phyloP scores from a whole-genome alignment of 75 land plant genomes.

The Ceratopteris richardii region DNA sequence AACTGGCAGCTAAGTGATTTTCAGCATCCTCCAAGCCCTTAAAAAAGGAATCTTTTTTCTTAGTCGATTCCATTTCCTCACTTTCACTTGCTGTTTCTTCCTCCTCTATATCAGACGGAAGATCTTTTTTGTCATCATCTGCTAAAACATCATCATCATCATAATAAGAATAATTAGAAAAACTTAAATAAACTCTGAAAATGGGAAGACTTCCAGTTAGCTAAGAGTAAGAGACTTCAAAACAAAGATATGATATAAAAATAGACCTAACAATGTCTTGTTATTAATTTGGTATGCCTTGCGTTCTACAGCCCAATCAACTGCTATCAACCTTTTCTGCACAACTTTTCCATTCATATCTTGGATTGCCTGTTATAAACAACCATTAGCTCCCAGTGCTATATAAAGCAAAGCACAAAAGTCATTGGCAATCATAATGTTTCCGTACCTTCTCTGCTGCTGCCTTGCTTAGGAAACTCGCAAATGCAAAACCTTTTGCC shows the following conservation, averaged over 20 bases:
- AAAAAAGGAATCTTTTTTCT: not conserved
- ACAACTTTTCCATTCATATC: constrained; percentile 65
- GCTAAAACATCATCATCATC: not conserved
- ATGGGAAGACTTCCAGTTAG: not conserved
- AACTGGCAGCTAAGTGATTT: not conserved
- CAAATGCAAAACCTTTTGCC: constrained; percentile 93
- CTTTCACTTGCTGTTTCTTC: constrained; percentile 39
- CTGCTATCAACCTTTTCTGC: constrained; percentile 77
- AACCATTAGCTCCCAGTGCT: constrained; percentile 1
- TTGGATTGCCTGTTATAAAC: constrained; percentile 59
- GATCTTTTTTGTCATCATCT: not conserved
- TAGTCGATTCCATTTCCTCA: constrained; percentile 12
- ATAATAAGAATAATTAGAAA: not conserved
- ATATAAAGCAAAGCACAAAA: not conserved
- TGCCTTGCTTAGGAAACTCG: constrained; percentile 71
- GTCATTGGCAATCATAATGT: no score
- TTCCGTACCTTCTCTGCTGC: constrained; percentile 96
- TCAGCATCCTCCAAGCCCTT: constrained; percentile 26
- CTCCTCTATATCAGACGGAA: constrained; percentile 15
- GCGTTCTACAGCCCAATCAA: constrained; percentile 95
- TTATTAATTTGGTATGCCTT: constrained; percentile 40
- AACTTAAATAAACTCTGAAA: not conserved
- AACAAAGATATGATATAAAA: no score
- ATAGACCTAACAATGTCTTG: constrained; percentile 16
- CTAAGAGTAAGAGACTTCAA: no score